phyloP scores from a whole-genome alignment of 441 rosid genomes.

The Biscutella laevigata region DNA sequence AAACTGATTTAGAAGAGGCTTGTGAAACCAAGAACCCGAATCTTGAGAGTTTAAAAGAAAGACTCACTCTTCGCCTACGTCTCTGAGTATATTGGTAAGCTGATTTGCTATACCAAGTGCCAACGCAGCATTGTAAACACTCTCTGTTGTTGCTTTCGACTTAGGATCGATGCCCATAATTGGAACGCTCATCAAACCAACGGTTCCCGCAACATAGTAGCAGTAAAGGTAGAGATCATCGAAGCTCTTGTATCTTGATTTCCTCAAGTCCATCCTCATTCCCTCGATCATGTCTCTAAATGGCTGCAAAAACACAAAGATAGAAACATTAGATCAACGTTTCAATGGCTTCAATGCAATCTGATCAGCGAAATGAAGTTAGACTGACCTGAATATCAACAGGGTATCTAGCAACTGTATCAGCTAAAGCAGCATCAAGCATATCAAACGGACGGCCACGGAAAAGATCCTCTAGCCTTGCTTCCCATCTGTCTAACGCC shows the following conservation, averaged over 20 bases:
- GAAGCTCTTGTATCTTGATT: constrained; percentile 60
- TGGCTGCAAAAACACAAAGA: constrained; percentile 45
- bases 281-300: constrained; percentile 90
- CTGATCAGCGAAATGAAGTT: no score
- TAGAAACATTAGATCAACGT: not conserved
- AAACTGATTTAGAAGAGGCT: no score
- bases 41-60: not conserved
- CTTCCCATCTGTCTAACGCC: constrained; percentile 85
- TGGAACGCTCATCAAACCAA: constrained; percentile 82
- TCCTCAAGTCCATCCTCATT: constrained; percentile 77
- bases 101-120: constrained; percentile 82
- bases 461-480: constrained; percentile 73
- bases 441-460: constrained; percentile 72
- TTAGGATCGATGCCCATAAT: constrained; percentile 83
- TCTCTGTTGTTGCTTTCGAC: constrained; percentile 61
- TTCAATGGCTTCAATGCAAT: no score
- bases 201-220: constrained; percentile 83
- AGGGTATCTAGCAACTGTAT: constrained; percentile 63
- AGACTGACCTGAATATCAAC: constrained; percentile 77
- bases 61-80: constrained; percentile 84
- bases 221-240: constrained; percentile 84
- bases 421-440: constrained; percentile 83
- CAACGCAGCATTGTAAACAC: constrained; percentile 70
- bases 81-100: constrained; percentile 86
- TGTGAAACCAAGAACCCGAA: no score